Evolutionary conservation across 257 asterid genomes (phyloP), one percentile per base, ranked within the genome.

Genomic region (Fraxinus excelsior): DNA sequence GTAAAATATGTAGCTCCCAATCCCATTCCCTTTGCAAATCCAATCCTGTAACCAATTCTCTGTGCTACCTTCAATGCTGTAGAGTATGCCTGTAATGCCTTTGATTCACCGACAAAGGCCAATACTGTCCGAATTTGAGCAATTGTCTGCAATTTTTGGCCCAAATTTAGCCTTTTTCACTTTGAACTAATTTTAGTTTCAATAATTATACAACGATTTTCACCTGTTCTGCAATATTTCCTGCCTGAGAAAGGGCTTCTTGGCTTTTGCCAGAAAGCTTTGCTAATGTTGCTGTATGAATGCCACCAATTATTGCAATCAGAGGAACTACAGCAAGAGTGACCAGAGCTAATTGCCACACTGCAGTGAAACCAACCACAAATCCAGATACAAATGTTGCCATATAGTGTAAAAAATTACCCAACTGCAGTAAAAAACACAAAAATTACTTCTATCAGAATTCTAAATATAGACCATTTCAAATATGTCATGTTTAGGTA

Each of bases 331-430:
- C 98, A 8, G 96, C 98, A 44, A 94, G 86, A 35, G 98, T 94
- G 28, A 89, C 93, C 11, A 94, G 78, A 79, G 98, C 96, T 74
- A 94, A 76, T 75, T 92, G 97, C 98, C 98, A 94, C 14, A 89
- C 98, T 73, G 98, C 98, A 37, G 90, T 88, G 74, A 94, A 94
- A 12, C 98, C 98, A 78, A 94, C 97, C 80, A 92, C 92, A 82
- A 94, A 92, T 79, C 97, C 98, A 69, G 97, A 87, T 51, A 92
- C 93, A 82, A 92, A 91, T 67, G 97, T 94, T 78, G 98, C 98
- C 92, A 94, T 88, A 83, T 94, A 94, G 78, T 94, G 98, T 87
- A 94, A 84, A 88, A 94, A 94, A 91, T 94, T 94, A 21, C 98
- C 98, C 93, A 94, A 82, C 98, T 91, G 90, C 80, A 62, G 35